Evolutionary conservation across 768 basidiomycete genomes (phyloP).

Genomic region (Royoungia palumana): DNA sequence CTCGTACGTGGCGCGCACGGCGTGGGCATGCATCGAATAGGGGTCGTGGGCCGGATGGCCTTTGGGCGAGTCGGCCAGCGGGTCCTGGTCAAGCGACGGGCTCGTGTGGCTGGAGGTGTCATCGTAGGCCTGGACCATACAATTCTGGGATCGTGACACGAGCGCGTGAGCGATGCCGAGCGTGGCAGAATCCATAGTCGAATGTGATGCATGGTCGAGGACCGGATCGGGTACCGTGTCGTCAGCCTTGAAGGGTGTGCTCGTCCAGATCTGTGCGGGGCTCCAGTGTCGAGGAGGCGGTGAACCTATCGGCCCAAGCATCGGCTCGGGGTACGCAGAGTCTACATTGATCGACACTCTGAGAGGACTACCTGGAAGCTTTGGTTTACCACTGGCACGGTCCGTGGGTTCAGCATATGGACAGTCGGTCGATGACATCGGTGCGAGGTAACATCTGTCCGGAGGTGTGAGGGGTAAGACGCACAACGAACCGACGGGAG

Average conservation of each 20-base stretch:
- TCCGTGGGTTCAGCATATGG: slow-evolving; percentile 22
- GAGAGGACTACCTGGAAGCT: slow-evolving; percentile 21
- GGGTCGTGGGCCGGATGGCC: not conserved
- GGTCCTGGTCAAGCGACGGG: slow-evolving; percentile 3
- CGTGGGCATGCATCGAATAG: not conserved
- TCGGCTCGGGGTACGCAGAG: not conserved
- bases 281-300: slow-evolving; percentile 13
- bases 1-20: not conserved
- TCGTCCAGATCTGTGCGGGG: slow-evolving; percentile 22
- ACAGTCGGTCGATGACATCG: slow-evolving; percentile 18
- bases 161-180: slow-evolving; percentile 16
- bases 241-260: slow-evolving; percentile 19
- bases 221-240: not conserved
- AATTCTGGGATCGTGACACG: slow-evolving; percentile 17
- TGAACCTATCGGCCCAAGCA: slow-evolving; percentile 7
- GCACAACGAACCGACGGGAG: slow-evolving; percentile 4
- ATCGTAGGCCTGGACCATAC: slow-evolving; percentile 13
- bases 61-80: not conserved
- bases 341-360: slow-evolving; percentile 10
- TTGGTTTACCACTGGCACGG: slow-evolving; percentile 1
- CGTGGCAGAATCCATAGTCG: slow-evolving; percentile 1
- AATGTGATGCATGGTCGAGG: not conserved
- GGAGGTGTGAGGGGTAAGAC: slow-evolving; percentile 24
- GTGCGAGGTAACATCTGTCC: slow-evolving; percentile 20
- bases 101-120: not conserved